phyloP scores from a whole-genome alignment of 441 rosid genomes.

The Brassica hybrid region DNA sequence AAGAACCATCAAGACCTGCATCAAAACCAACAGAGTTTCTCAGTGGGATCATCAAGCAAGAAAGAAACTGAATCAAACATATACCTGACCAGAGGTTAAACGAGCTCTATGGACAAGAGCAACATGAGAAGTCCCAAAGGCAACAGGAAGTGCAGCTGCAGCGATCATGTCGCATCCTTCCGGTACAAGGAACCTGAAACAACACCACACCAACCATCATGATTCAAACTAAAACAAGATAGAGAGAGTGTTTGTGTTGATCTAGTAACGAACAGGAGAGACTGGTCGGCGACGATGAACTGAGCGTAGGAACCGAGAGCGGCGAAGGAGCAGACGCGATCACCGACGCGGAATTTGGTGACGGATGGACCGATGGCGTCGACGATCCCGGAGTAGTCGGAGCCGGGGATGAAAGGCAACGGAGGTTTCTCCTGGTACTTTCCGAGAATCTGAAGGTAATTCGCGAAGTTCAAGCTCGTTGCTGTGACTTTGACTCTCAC shows the following conservation, averaged over 20 bases:
- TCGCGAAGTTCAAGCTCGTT: constrained; percentile 86
- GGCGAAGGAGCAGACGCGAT: constrained; percentile 71
- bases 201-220: too few relatives aligned
- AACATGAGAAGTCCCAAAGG: constrained; percentile 91
- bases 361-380: constrained; percentile 69
- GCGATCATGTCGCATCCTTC: constrained; percentile 80
- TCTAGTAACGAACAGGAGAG: constrained; percentile 62
- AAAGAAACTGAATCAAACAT: neutral
- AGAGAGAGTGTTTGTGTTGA: too few relatives aligned
- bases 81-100: constrained; percentile 70
- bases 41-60: neutral
- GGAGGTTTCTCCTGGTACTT: constrained; percentile 86
- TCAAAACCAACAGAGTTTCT: too few relatives aligned
- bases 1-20: constrained; percentile 84
- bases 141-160: constrained; percentile 89
- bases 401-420: constrained; percentile 90
- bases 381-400: constrained; percentile 86
- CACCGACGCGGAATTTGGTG: constrained; percentile 73
- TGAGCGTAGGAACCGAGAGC: constrained; percentile 78
- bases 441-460: constrained; percentile 87
- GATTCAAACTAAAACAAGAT: too few relatives aligned
- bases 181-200: constrained; percentile 68
- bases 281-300: constrained; percentile 79
- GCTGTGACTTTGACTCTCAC: constrained; percentile 81
- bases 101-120: constrained; percentile 92